Percentiles rank a stretch among this genome's conserved stretches.
phyloP scores from a whole-genome alignment of 768 basidiomycete genomes.

The Suillus spraguei region DNA sequence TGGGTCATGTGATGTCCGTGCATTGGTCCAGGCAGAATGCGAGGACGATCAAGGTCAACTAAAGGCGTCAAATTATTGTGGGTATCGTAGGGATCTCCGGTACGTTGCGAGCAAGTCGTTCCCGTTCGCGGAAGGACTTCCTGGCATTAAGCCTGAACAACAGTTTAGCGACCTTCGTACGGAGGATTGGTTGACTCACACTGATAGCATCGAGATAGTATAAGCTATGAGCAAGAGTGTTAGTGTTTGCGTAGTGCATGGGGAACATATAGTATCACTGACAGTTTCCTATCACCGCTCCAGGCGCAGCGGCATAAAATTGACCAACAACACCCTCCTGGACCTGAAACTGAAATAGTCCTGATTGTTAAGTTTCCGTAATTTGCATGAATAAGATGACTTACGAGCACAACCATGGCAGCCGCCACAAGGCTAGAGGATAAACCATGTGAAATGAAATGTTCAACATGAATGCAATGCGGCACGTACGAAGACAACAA shows the following conservation, averaged over 20 bases:
- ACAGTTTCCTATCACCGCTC: conserved; percentile 23
- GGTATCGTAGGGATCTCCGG: conserved; percentile 23
- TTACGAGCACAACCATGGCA: conserved; percentile 17
- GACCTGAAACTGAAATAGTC: conserved; percentile 18
- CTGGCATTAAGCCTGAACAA: conserved; percentile 12
- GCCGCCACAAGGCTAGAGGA: conserved; percentile 12
- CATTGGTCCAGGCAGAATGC: too few species aligned
- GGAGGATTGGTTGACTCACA: conserved; percentile 17
- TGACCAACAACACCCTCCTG: not conserved
- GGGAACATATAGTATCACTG: not conserved
- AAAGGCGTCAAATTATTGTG: conserved; percentile 8
- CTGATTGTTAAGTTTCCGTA: not conserved
- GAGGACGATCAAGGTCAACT: too few species aligned
- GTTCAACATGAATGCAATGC: not conserved
- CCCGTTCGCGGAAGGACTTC: conserved; percentile 21
- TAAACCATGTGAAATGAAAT: not conserved
- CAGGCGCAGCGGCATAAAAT: conserved; percentile 17
- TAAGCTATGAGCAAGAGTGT: conserved; percentile 15
- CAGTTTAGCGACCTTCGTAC: not conserved
- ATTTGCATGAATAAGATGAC: not conserved
- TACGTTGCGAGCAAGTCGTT: not conserved
- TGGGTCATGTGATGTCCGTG: too few species aligned
- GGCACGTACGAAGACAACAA: conserved; percentile 19
- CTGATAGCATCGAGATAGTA: conserved; percentile 26
- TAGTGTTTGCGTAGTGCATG: not conserved